These are phyloP conservation scores for Brassica incana DNA, from an alignment of 345 rosid genomes.

Conservation along the genomic window DNA sequence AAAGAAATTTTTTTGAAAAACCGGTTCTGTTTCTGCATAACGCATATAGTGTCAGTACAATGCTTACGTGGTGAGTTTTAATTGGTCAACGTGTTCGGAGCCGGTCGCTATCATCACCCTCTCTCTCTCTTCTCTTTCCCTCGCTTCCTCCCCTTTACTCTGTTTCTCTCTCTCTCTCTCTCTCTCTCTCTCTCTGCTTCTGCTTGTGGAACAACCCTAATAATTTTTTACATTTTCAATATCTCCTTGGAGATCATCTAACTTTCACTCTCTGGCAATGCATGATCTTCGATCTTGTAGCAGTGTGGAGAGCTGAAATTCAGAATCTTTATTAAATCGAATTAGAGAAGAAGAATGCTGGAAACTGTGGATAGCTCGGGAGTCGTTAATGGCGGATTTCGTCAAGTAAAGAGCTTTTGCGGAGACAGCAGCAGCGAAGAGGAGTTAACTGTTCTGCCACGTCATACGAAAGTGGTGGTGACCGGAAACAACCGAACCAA, in stretches of 20 bases:
- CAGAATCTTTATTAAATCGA: constrained; percentile 14
- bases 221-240: constrained; percentile 30
- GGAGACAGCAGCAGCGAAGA: constrained; percentile 90
- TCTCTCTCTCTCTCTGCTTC: constrained; percentile 46
- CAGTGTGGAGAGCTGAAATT: constrained; percentile 33
- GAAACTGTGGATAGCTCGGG: constrained; percentile 74
- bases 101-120: constrained; percentile 47
- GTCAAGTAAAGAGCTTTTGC: constrained; percentile 63
- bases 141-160: constrained; percentile 27
- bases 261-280: constrained; percentile 53
- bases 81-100: constrained; percentile 42
- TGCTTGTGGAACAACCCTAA: constrained; percentile 48
- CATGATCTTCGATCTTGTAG: constrained; percentile 55
- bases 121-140: constrained; percentile 60
- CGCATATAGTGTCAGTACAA: constrained; percentile 27
- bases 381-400: constrained; percentile 57
- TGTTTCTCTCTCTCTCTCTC: constrained; percentile 42
- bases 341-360: constrained; percentile 49
- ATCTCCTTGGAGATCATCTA: constrained; percentile 34
- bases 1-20: background rate
- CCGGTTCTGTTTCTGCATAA: constrained; percentile 41
- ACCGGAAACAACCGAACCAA: constrained; percentile 96
- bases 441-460: constrained; percentile 92
- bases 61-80: constrained; percentile 43
- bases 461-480: constrained; percentile 90